Conservation (phyloP, 1,284 basidiomycete genomes). For the Microbotryum silenes-acaulis region DNA sequence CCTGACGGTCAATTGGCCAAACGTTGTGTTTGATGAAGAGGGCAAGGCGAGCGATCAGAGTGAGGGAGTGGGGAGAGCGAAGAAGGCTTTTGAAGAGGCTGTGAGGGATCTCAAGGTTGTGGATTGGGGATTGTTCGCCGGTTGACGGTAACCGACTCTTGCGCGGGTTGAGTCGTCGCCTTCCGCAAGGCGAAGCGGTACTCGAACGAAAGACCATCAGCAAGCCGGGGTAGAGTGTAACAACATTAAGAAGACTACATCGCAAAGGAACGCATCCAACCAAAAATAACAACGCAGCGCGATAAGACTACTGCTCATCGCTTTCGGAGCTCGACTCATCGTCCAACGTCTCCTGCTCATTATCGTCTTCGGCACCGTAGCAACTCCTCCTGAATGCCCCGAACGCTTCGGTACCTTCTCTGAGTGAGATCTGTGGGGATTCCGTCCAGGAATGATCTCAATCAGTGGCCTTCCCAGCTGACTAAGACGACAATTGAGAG, state of each 20-base stretch:
- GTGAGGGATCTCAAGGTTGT: constrained; percentile 58
- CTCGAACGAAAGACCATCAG: too few species aligned
- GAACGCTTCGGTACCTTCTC: constrained; percentile 21
- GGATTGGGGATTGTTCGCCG: constrained; percentile 68
- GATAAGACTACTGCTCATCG: too few species aligned
- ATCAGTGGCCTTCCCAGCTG: not conserved
- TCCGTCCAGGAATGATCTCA: not conserved
- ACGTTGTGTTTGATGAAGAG: constrained; percentile 49
- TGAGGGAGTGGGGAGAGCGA: constrained; percentile 34
- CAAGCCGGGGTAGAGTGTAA: too few species aligned
- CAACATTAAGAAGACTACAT: too few species aligned
- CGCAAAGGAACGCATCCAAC: too few species aligned
- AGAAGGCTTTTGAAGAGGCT: constrained; percentile 51
- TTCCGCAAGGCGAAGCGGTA: too few species aligned
- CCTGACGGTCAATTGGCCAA: constrained; percentile 58
- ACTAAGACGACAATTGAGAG: not conserved
- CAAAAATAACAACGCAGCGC: too few species aligned
- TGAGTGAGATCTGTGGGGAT: too few species aligned
- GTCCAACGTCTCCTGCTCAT: constrained; percentile 7
- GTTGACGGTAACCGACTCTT: constrained; percentile 32
- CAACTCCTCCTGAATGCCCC: constrained; percentile 23
- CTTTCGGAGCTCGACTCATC: not conserved
- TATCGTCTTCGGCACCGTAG: constrained; percentile 28
- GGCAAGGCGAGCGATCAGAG: constrained; percentile 44
- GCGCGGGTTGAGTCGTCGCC: too few species aligned